Percentiles rank a stretch among this genome's conserved stretches.
Conservation (phyloP, 2,329 filamentous ascomycete species). For the Sclerotinia glacialis region DNA sequence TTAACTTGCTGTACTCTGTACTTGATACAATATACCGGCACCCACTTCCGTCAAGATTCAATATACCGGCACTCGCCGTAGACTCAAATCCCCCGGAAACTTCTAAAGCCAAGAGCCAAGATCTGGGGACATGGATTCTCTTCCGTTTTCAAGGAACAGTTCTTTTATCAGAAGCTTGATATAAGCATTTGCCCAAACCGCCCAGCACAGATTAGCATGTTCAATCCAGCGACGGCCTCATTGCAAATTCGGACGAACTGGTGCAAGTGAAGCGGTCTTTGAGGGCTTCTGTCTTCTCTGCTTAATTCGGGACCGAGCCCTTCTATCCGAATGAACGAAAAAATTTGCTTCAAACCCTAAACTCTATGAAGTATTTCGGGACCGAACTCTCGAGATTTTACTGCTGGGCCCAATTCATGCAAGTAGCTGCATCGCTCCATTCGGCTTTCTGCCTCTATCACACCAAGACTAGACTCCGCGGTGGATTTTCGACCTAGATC, state of each 20-base stretch:
- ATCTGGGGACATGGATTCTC: background rate
- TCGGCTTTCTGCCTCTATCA: background rate
- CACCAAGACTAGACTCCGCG: background rate
- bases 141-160: background rate
- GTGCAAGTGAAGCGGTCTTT: background rate
- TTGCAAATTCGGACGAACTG: background rate
- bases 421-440: background rate
- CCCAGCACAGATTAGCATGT: background rate
- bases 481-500: no score
- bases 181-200: background rate
- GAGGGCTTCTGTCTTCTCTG: background rate
- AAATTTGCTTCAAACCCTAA: background rate
- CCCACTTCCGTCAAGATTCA: background rate
- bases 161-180: background rate
- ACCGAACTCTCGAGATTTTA: background rate
- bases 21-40: background rate
- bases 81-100: background rate
- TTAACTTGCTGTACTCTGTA: background rate
- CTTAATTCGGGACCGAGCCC: background rate
- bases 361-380: background rate
- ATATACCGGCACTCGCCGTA: background rate
- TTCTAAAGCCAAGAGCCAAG: constrained; percentile 5
- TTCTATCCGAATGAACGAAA: no score
- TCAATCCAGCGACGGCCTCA: background rate
- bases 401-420: background rate